Evolutionary conservation across 176 grass and related monocot species (phyloP), one percentile per base, ranked within the genome.

Genomic region (Juncus effusus): DNA sequence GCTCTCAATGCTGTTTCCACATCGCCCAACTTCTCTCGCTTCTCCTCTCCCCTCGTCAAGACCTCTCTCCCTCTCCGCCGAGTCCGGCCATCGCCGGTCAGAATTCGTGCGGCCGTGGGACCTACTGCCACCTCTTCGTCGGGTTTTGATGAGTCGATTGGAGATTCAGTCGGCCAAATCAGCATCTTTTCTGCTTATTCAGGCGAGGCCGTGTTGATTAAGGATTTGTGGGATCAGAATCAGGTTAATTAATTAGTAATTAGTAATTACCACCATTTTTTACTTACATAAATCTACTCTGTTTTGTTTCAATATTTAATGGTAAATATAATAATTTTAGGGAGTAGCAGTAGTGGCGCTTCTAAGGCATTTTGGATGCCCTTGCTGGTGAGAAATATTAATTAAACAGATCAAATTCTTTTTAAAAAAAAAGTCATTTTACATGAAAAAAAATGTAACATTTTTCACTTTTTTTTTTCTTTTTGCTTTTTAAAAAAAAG

Each of bases 361-460:
- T 83, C 61, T 96, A 36, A 63, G 91, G 61, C 83, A 90, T 70
- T 87, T 96, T 83, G 87, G 91, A 38, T 96, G 91, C 73, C 49
- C 78, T 72, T 96, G 87, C 85, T 96, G 88, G 88, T 91, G 52
- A 90, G 86, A 58, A 70, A 52, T 28, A 28, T 28, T 28, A 13
- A 54, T 63, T 14, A 13, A 42, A 10, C 16, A 6, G 1, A 47
- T 47, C 6, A 42, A 62, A 28, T 28, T 28, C 19, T 28, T 28
- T 40, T 38, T 40, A 5, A 0, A n/a, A 14, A 40, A 65, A 65
- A 47, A 6, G 44, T 9, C 39, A 41, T 10, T 59, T 60, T n/a
- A 41, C 4, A 64, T 60, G 42, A 12, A 2, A 9, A 42, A 38
- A 41, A 10, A 40, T n/a, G 42, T n/a, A 13, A 16, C 12, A 11